Evolutionary conservation across 1,139 yeast genomes (phyloP), one percentile per base, ranked within the genome.

Genomic region (Candida anutae): DNA sequence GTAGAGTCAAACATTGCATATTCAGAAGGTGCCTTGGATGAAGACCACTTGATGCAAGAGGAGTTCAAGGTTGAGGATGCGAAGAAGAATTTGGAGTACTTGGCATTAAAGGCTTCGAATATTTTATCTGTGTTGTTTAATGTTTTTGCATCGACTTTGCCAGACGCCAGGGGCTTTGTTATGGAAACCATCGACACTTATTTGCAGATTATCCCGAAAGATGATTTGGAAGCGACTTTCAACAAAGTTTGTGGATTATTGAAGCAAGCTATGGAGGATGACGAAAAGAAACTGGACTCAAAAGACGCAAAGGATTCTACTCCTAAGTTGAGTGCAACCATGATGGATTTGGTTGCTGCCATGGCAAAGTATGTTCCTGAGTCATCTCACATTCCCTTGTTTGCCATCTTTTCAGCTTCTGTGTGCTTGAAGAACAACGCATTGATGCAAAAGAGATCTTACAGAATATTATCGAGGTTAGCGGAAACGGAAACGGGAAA

Each of bases 321-420:
- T 22, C 67, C 78, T 2, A 73, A 73, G 33, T 61, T 83, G 42
- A 73, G 87, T 40, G 73, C 81, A 16, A 85, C 96, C 9, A 77
- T 90, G 83, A 71, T 90, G 79, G 98, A 93, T 50, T 67, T 90
- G 34, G 70, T 87, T 33, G 94, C 87, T 29, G 77, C 84, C 21
- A 81, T 90, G 83, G 70, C 90, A 16, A 80, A 82, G 41, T 83
- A 81, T 46, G 76, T 90, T 25, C 94, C 95, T 5, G 55, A 55
- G 25, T 53, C 77, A 3, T 72, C 82, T 4, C 82, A 84, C 50
- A 69, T 72, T 46, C 83, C 94, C 1, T 65, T 90, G 28, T 74
- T 88, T 46, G 53, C 84, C 16, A 83, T 90, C 30, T 85, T 90
- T 56, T 73, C 78, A 27, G 62, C 74, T 21, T 77, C 94, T 3